These are phyloP conservation scores for Tillandsia leiboldiana DNA, from an alignment of 176 grass and related monocot species.

Conservation along the genomic window DNA sequence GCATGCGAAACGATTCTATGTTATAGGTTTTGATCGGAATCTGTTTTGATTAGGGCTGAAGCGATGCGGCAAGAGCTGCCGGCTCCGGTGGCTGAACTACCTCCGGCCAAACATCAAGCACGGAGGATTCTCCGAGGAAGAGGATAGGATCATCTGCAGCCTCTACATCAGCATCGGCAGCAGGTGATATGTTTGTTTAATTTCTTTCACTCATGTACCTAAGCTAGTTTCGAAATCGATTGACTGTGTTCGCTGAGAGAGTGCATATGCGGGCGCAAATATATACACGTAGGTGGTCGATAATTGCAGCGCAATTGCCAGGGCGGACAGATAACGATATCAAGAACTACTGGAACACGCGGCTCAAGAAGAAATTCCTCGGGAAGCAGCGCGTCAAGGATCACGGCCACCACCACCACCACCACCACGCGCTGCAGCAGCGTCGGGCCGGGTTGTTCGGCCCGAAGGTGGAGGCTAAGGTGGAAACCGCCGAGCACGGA, in stretches of 20 bases:
- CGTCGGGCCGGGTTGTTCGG: no score
- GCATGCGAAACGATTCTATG: no score
- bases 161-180: conserved; percentile 47
- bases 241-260: background rate
- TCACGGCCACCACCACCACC: background rate
- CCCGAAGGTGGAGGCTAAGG: no score
- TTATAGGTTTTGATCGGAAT: background rate
- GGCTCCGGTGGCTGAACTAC: conserved; percentile 54
- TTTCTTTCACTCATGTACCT: background rate
- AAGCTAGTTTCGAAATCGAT: background rate
- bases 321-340: conserved; percentile 32
- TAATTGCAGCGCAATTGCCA: conserved; percentile 28
- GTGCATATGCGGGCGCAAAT: background rate
- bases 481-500: no score
- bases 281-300: conserved; percentile 21
- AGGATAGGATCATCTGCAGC: conserved; percentile 43
- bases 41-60: conserved; percentile 23
- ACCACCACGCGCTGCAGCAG: background rate
- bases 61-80: conserved; percentile 37
- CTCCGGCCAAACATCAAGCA: conserved; percentile 50
- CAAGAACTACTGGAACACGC: conserved; percentile 35
- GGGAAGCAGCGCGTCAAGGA: conserved; percentile 16
- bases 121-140: conserved; percentile 44
- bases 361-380: conserved; percentile 27
- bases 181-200: conserved; percentile 13